These are phyloP conservation scores for Bonia amplexicaulis DNA, from an alignment of 176 grass and related monocot genomes.

Conservation along the genomic window DNA sequence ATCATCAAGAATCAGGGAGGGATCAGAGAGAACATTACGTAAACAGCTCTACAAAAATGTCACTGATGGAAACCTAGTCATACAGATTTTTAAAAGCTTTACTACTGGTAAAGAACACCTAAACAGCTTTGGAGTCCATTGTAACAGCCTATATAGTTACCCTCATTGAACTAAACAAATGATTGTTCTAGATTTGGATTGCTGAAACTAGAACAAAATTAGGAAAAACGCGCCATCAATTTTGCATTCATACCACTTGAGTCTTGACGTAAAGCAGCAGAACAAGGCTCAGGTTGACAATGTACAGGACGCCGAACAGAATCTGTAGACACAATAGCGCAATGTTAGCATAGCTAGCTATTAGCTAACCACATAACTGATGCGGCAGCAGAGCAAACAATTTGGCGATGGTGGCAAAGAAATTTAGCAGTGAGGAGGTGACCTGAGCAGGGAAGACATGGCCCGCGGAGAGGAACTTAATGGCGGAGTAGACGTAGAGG, in stretches of 20 bases:
- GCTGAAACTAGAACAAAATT: neutral
- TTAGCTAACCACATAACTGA: neutral
- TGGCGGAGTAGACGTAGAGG: constrained; percentile 78
- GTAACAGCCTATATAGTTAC: neutral
- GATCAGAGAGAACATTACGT: constrained; percentile 10
- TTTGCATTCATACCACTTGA: constrained; percentile 64
- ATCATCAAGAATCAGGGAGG: constrained; percentile 17
- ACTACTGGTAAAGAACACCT: neutral
- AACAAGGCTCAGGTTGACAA: constrained; percentile 70
- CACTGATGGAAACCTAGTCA: neutral
- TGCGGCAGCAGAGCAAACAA: neutral
- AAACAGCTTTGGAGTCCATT: neutral
- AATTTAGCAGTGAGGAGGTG: neutral
- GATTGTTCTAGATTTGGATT: neutral
- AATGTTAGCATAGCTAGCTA: neutral
- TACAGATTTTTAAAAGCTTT: neutral
- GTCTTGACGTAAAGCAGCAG: constrained; percentile 74
- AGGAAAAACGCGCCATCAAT: neutral
- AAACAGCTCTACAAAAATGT: neutral
- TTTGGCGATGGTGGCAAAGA: neutral
- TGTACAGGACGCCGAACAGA: constrained; percentile 75
- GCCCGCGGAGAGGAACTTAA: constrained; percentile 74
- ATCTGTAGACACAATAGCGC: constrained; percentile 51
- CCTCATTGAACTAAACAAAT: neutral
- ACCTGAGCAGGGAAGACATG: constrained; percentile 89